A percentile compares a stretch with the other conserved stretches of the same genome.
Evolutionary conservation across 495 filamentous ascomycete genomes (phyloP).

Genomic region (Aspergillus sclerotiicarbonarius): DNA sequence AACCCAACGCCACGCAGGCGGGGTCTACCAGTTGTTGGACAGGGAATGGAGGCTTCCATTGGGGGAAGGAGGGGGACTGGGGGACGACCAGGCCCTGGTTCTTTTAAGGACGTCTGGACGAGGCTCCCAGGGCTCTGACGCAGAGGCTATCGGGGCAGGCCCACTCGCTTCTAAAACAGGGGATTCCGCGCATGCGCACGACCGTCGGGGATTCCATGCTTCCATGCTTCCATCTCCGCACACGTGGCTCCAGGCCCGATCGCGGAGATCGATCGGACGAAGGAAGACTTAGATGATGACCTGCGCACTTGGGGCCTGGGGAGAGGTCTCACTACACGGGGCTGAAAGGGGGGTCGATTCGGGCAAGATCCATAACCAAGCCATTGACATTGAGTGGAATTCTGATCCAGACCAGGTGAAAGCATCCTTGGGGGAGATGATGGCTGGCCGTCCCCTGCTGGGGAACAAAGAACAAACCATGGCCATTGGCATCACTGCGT

Average conservation of each 20-base stretch:
- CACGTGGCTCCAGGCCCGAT: slow-evolving; percentile 7
- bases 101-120: neutral
- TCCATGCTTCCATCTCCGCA: neutral
- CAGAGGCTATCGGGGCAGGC: too few relatives aligned
- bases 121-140: too few relatives aligned
- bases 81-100: neutral
- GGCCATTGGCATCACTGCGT: too few relatives aligned
- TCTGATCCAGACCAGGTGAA: too few relatives aligned
- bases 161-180: neutral
- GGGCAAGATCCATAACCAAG: too few relatives aligned
- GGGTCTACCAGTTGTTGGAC: neutral
- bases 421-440: too few relatives aligned
- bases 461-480: too few relatives aligned
- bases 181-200: slow-evolving; percentile 1
- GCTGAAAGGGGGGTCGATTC: too few relatives aligned
- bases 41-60: neutral
- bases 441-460: too few relatives aligned
- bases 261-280: slow-evolving; percentile 1
- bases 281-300: neutral
- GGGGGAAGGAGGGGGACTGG: neutral
- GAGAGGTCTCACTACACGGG: too few relatives aligned
- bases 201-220: neutral
- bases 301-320: too few relatives aligned
- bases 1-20: slow-evolving; percentile 3
- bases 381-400: too few relatives aligned